Evolutionary conservation across 345 rosid species (phyloP).

Genomic region (Excoecaria agallocha): DNA sequence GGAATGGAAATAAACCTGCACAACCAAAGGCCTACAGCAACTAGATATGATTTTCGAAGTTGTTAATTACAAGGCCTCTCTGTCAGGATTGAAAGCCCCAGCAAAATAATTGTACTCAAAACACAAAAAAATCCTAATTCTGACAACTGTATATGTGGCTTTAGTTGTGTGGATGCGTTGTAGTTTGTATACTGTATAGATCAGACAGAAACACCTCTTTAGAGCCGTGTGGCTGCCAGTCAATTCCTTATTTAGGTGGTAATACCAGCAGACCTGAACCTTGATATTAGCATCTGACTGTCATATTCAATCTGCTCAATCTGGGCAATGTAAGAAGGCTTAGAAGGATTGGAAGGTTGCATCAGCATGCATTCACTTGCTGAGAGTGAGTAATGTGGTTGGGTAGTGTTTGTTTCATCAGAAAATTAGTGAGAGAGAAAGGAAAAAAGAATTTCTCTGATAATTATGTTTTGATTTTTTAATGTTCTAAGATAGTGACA

Average conservation of each 20-base stretch:
- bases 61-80: slow-evolving; percentile 81
- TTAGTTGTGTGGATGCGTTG: slow-evolving; percentile 94
- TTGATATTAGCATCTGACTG: slow-evolving; percentile 65
- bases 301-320: slow-evolving; percentile 87
- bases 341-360: slow-evolving; percentile 87
- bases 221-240: slow-evolving; percentile 93
- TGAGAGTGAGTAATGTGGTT: slow-evolving; percentile 19
- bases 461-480: too few species aligned
- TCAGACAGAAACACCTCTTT: slow-evolving; percentile 93
- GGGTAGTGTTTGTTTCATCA: slow-evolving; percentile 2
- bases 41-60: not conserved
- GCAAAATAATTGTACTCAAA: slow-evolving; percentile 85
- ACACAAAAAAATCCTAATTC: slow-evolving; percentile 92
- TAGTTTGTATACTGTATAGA: slow-evolving; percentile 47
- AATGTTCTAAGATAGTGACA: too few species aligned
- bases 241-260: slow-evolving; percentile 87
- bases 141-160: slow-evolving; percentile 89
- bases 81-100: slow-evolving; percentile 87
- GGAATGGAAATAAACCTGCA: not conserved
- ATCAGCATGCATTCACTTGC: slow-evolving; percentile 90
- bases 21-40: not conserved
- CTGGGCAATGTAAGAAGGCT: slow-evolving; percentile 89
- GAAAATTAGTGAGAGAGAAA: not conserved
- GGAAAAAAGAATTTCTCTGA: not conserved
- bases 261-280: slow-evolving; percentile 87